Percentiles rank a stretch among this genome's conserved stretches.
These are phyloP conservation scores for Backusella mclennaniae DNA, from an alignment of 192 early-diverging fungal genomes.

Conservation along the genomic window DNA sequence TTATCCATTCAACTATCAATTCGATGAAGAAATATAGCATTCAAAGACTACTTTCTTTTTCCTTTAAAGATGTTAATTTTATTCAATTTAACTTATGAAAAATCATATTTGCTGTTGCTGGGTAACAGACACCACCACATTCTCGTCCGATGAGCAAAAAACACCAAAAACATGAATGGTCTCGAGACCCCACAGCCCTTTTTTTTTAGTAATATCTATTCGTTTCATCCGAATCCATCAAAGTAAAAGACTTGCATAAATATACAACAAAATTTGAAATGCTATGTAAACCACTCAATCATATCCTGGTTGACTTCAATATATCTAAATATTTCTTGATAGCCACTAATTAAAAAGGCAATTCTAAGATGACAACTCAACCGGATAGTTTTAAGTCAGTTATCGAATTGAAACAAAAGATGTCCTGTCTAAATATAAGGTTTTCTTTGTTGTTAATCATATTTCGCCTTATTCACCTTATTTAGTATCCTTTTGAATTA, in stretches of 20 bases:
- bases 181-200: background rate
- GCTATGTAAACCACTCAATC: background rate
- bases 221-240: background rate
- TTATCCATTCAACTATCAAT: background rate
- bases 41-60: too few species aligned
- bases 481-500: background rate
- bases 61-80: too few species aligned
- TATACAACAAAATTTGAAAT: too few species aligned
- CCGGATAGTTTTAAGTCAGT: background rate
- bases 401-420: background rate
- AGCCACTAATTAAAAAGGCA: background rate
- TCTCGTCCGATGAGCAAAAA: background rate
- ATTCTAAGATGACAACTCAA: background rate
- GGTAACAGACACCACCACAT: too few species aligned
- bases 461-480: background rate
- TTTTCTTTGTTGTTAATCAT: background rate
- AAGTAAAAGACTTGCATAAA: background rate
- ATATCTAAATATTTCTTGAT: background rate
- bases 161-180: background rate
- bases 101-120: too few species aligned
- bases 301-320: background rate
- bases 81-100: too few species aligned
- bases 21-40: background rate
- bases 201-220: background rate
- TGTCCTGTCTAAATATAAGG: background rate